Conservation (phyloP, 1,139 yeast species). For the Magnusiomyces suaveolens region DNA sequence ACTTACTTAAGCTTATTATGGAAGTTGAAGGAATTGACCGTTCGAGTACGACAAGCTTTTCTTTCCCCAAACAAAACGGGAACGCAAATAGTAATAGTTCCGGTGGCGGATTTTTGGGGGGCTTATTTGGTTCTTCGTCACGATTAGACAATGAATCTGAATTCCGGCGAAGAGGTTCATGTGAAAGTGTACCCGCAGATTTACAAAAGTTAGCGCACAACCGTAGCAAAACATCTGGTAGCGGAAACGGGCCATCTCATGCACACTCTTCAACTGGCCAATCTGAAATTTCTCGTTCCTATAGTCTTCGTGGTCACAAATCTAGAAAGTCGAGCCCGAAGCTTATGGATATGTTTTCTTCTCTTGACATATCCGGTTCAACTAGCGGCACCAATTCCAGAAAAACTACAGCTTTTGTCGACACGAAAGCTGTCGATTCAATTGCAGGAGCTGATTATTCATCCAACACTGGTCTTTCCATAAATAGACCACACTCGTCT, state of each 20-base stretch:
- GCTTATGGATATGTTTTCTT: constrained; percentile 23
- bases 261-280: constrained; percentile 1
- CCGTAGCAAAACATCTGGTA: constrained; percentile 8
- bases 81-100: not conserved
- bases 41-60: not conserved
- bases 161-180: constrained; percentile 9
- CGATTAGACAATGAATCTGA: constrained; percentile 10
- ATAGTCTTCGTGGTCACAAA: constrained; percentile 20
- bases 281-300: constrained; percentile 13
- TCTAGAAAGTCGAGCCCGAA: constrained; percentile 25
- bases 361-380: constrained; percentile 10
- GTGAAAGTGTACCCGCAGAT: constrained; percentile 12
- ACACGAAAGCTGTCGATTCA: not conserved
- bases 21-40: constrained; percentile 23
- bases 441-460: not conserved
- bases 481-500: constrained; percentile 2
- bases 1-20: constrained; percentile 24
- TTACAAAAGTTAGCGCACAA: constrained; percentile 6
- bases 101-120: not conserved
- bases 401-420: not conserved
- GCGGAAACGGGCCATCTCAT: not conserved
- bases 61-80: not conserved
- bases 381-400: not conserved
- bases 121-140: not conserved
- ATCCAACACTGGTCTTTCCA: not conserved